Conservation (phyloP, 2,329 filamentous ascomycete genomes). For the Colletotrichum liaoningense region DNA sequence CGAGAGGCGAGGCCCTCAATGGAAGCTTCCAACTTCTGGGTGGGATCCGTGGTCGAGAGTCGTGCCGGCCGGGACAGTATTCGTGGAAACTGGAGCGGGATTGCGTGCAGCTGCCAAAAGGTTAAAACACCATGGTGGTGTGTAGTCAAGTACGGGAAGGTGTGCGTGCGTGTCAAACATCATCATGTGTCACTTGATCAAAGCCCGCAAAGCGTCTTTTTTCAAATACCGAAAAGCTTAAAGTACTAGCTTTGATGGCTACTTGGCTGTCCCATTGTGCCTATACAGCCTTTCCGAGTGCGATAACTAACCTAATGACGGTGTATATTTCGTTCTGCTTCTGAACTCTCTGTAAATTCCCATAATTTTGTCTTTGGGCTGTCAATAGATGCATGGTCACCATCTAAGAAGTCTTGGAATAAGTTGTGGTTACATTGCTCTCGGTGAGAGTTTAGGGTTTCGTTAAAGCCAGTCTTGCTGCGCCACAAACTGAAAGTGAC, state of each 20-base stretch:
- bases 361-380: slow-evolving; percentile 1
- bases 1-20: not conserved
- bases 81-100: slow-evolving; percentile 27
- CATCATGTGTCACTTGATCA: slow-evolving; percentile 34
- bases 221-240: slow-evolving; percentile 35
- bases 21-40: slow-evolving; percentile 25
- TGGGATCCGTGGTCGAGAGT: slow-evolving; percentile 21
- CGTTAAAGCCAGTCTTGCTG: slow-evolving; percentile 1
- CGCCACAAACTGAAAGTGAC: slow-evolving; percentile 6
- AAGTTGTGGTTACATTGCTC: slow-evolving; percentile 11
- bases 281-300: slow-evolving; percentile 2
- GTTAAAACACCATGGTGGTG: slow-evolving; percentile 18
- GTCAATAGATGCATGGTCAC: not conserved
- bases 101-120: slow-evolving; percentile 36
- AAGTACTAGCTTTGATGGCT: slow-evolving; percentile 9
- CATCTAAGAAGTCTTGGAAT: not conserved
- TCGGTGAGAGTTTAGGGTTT: slow-evolving; percentile 15
- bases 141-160: not conserved
- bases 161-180: slow-evolving; percentile 28
- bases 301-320: not conserved
- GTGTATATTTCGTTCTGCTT: slow-evolving; percentile 17
- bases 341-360: slow-evolving; percentile 16
- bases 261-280: not conserved
- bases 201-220: slow-evolving; percentile 30
- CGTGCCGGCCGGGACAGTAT: slow-evolving; percentile 18